These are phyloP conservation scores for Sphagnum magellanicum DNA, from an alignment of 228 moss, liverwort and hornwort genomes.

Conservation along the genomic window DNA sequence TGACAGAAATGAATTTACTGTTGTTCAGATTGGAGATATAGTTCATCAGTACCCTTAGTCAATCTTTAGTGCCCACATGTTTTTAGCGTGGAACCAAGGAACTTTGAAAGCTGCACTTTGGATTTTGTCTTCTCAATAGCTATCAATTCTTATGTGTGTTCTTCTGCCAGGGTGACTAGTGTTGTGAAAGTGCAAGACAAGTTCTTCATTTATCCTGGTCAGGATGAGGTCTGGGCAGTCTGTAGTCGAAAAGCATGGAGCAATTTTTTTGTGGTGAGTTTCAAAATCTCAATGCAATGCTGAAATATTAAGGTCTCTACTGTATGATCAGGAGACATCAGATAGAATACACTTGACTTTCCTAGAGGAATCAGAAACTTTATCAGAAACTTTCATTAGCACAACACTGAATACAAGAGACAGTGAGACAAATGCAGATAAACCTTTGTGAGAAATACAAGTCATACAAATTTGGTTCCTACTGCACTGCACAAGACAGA, in stretches of 20 bases:
- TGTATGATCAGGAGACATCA: background rate
- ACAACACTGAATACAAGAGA: background rate
- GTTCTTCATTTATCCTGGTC: conserved; percentile 84
- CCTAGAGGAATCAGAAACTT: background rate
- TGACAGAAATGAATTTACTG: too few relatives aligned
- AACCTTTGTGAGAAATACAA: background rate
- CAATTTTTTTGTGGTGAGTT: conserved; percentile 74
- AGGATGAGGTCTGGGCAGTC: conserved; percentile 90
- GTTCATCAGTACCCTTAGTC: too few relatives aligned
- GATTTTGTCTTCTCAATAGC: background rate
- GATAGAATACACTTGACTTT: background rate
- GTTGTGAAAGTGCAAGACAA: conserved; percentile 39
- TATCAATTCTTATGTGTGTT: background rate
- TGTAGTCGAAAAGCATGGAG: conserved; percentile 42
- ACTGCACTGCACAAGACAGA: background rate
- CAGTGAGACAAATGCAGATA: too few relatives aligned
- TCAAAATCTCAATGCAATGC: background rate
- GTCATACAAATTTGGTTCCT: background rate
- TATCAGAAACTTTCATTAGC: background rate
- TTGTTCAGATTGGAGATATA: too few relatives aligned
- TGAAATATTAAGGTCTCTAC: background rate
- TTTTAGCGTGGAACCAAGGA: background rate
- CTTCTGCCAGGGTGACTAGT: conserved; percentile 57
- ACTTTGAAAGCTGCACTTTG: background rate
- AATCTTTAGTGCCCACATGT: too few relatives aligned